Percentiles rank a stretch among this genome's conserved stretches.
These are phyloP conservation scores for Porodaedalea pini DNA, from an alignment of 1,284 basidiomycete species.

Conservation along the genomic window DNA sequence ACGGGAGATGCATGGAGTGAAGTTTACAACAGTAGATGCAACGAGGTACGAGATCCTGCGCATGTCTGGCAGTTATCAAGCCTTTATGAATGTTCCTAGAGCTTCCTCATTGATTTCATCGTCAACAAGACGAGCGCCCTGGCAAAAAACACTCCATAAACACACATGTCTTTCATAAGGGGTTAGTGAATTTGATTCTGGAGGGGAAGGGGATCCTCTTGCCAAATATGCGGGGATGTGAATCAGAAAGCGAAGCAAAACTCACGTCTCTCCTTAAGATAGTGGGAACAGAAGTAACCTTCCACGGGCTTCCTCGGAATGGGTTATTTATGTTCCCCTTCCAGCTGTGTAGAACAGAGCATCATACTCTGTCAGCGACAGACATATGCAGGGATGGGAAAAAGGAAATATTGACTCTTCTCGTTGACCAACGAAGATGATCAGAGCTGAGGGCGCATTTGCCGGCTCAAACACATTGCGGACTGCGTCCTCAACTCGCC, in stretches of 20 bases:
- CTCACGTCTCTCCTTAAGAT: slow-evolving; percentile 70
- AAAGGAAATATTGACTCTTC: slow-evolving; percentile 50
- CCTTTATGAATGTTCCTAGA: slow-evolving; percentile 5
- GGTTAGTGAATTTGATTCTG: no score
- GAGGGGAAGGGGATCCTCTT: no score
- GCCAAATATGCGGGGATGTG: no score
- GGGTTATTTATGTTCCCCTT: slow-evolving; percentile 51
- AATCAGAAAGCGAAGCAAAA: slow-evolving; percentile 20
- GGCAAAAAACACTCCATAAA: no score
- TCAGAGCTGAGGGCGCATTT: slow-evolving; percentile 55
- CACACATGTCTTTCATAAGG: no score
- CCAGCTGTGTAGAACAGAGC: slow-evolving; percentile 49
- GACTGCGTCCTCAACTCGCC: slow-evolving; percentile 59
- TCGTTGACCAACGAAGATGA: slow-evolving; percentile 73
- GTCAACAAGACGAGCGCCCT: slow-evolving; percentile 59
- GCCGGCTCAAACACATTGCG: slow-evolving; percentile 50
- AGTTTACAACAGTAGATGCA: background rate
- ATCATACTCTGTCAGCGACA: background rate
- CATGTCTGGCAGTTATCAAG: slow-evolving; percentile 19
- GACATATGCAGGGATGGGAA: background rate
- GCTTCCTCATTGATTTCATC: slow-evolving; percentile 37
- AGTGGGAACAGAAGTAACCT: slow-evolving; percentile 65
- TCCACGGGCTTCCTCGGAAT: slow-evolving; percentile 65
- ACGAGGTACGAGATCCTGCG: slow-evolving; percentile 18
- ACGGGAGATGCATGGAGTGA: slow-evolving; percentile 17